Evolutionary conservation across 345 rosid genomes (phyloP).

Genomic region (Aethionema arabicum): DNA sequence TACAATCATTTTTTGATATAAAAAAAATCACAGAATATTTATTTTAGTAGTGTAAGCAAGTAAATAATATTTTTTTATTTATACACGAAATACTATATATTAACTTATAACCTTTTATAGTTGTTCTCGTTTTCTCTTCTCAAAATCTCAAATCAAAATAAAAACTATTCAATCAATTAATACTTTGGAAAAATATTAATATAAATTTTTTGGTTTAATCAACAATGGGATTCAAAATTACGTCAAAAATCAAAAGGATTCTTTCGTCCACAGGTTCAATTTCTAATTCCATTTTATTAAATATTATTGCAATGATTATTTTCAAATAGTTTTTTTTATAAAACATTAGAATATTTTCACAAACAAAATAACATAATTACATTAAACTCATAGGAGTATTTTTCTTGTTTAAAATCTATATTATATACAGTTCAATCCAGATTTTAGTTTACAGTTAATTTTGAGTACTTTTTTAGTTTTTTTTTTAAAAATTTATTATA

Average conservation of each 20-base stretch:
- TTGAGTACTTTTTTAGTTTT: too few relatives aligned
- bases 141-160: constrained; percentile 4
- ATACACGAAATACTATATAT: constrained; percentile 18
- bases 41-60: not conserved
- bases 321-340: too few relatives aligned
- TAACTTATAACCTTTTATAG: not conserved
- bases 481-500: too few relatives aligned
- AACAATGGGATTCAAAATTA: constrained; percentile 30
- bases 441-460: too few relatives aligned
- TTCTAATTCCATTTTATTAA: not conserved
- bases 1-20: constrained; percentile 14
- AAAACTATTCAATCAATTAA: not conserved
- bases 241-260: constrained; percentile 34
- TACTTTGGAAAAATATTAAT: not conserved
- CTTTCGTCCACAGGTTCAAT: constrained; percentile 30
- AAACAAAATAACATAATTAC: too few relatives aligned
- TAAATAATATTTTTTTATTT: constrained; percentile 2
- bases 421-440: too few relatives aligned
- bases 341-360: too few relatives aligned
- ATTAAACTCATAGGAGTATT: too few relatives aligned
- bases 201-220: not conserved
- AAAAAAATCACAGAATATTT: constrained; percentile 8
- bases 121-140: constrained; percentile 13
- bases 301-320: too few relatives aligned
- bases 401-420: too few relatives aligned